These are phyloP conservation scores for Porphyridium purpureum DNA, from an alignment of 23 red algal species.

Conservation along the genomic window DNA sequence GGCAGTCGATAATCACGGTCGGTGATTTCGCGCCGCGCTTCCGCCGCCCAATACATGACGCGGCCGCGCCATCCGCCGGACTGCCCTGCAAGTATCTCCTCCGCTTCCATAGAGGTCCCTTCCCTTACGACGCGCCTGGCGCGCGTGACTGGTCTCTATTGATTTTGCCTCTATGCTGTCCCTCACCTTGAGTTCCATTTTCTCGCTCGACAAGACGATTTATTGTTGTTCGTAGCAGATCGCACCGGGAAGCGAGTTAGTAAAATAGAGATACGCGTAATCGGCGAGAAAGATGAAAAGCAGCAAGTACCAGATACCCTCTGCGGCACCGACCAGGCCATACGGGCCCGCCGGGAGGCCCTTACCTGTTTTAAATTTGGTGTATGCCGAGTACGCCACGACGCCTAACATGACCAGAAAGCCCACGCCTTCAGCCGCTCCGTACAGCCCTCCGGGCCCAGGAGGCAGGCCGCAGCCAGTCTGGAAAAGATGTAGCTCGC, in stretches of 20 bases:
- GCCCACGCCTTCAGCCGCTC: constrained; percentile 15
- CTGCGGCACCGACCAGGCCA: constrained; percentile 16
- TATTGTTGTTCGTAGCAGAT: too few relatives aligned
- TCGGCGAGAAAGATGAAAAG: too few relatives aligned
- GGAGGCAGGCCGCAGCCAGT: constrained; percentile 26
- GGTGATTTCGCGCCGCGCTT: neutral
- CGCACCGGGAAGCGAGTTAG: too few relatives aligned
- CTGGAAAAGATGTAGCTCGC: constrained; percentile 9
- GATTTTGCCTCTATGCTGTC: too few relatives aligned
- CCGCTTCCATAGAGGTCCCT: too few relatives aligned
- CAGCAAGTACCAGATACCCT: constrained; percentile 13
- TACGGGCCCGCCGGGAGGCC: constrained; percentile 12
- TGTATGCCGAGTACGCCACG: neutral
- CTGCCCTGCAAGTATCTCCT: too few relatives aligned
- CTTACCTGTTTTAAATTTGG: constrained; percentile 11
- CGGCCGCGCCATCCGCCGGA: too few relatives aligned
- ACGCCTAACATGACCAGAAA: constrained; percentile 9
- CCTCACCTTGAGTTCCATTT: too few relatives aligned
- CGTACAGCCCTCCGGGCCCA: constrained; percentile 12
- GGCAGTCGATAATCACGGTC: neutral
- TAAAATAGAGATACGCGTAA: too few relatives aligned
- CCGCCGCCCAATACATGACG: neutral
- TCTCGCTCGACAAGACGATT: too few relatives aligned
- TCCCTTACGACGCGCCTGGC: too few relatives aligned
- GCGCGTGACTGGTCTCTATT: too few relatives aligned